phyloP scores from a whole-genome alignment of 768 basidiomycete genomes.

The Agaricus blazei region DNA sequence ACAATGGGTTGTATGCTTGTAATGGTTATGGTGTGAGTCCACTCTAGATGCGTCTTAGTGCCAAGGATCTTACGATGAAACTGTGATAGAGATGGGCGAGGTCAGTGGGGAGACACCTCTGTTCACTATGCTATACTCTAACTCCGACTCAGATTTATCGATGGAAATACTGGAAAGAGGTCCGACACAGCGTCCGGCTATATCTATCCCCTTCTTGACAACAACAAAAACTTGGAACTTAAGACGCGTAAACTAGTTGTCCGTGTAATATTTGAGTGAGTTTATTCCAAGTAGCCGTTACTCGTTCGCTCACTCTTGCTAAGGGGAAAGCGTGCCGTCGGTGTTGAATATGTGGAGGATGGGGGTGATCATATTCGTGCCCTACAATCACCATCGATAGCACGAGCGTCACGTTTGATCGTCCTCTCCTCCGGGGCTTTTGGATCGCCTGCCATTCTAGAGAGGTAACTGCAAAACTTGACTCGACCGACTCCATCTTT shows the following conservation, averaged over 20 bases:
- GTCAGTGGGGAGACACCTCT: conserved; percentile 23
- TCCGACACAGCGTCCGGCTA: conserved; percentile 52
- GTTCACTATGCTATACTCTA: background rate
- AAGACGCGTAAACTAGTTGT: conserved; percentile 36
- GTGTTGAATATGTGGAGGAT: conserved; percentile 47
- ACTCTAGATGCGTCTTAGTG: background rate
- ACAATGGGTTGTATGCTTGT: background rate
- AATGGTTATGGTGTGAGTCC: background rate
- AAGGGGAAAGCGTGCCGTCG: conserved; percentile 39
- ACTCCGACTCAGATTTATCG: conserved; percentile 42
- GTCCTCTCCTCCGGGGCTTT: conserved; percentile 50
- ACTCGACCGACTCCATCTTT: too few species aligned
- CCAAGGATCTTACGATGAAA: background rate
- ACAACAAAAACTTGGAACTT: conserved; percentile 37
- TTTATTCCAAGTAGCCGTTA: background rate
- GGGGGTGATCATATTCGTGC: conserved; percentile 20
- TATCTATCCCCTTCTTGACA: conserved; percentile 39
- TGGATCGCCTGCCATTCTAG: conserved; percentile 51
- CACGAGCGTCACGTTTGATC: conserved; percentile 37
- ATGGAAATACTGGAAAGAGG: conserved; percentile 43
- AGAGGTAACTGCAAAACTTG: conserved; percentile 23
- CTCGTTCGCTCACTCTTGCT: background rate
- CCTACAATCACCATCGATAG: conserved; percentile 17
- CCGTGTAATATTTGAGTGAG: conserved; percentile 45
- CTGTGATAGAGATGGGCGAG: conserved; percentile 45